Percentiles rank a stretch among this genome's conserved stretches.
Evolutionary conservation across 306 rosid species (phyloP).

Genomic region (Sechiopsis laciniata): DNA sequence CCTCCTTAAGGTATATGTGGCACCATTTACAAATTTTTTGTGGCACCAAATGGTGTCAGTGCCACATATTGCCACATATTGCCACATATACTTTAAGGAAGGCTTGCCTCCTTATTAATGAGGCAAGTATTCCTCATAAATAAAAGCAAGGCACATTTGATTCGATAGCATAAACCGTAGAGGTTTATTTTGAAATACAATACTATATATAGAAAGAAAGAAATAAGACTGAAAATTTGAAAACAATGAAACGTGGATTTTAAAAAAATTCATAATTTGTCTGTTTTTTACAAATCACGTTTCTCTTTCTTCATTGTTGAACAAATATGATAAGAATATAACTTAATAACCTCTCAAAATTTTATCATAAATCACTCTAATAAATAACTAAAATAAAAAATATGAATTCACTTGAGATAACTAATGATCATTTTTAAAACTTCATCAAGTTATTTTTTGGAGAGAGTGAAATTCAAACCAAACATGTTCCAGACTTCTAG

Average conservation of each 20-base stretch:
- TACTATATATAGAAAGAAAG: neutral
- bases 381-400: neutral
- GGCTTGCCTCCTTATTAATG: too few relatives aligned
- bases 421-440: neutral
- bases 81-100: too few relatives aligned
- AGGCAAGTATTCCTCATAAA: neutral
- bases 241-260: neutral
- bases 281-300: neutral
- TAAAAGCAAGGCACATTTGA: neutral
- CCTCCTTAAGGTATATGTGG: too few relatives aligned
- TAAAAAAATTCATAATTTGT: neutral
- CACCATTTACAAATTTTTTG: too few relatives aligned
- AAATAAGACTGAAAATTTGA: neutral
- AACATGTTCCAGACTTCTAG: constrained; percentile 14
- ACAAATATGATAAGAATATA: neutral
- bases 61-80: too few relatives aligned
- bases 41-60: too few relatives aligned
- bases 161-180: neutral
- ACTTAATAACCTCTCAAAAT: neutral
- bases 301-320: neutral
- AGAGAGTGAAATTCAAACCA: constrained; percentile 11
- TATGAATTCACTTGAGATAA: constrained; percentile 6
- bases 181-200: neutral
- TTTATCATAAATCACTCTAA: neutral
- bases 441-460: neutral